Conservation (phyloP, 805 yeast genomes). For the Grigorovia jiainica region DNA sequence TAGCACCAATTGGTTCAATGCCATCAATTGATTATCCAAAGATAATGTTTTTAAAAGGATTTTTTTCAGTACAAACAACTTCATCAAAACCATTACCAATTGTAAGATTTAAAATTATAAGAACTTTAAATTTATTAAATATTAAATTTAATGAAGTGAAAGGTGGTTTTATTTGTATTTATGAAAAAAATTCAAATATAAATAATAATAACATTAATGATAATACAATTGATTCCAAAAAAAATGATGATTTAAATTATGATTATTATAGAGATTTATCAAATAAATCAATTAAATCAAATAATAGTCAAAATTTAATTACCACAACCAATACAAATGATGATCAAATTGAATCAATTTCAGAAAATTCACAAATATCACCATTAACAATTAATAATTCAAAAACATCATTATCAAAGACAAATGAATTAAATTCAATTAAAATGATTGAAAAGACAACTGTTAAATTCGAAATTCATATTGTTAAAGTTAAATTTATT, state of each 20-base stretch:
- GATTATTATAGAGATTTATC: too few species aligned
- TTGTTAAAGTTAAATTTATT: slow-evolving; percentile 85
- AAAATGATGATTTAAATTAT: not conserved
- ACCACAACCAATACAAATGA: not conserved
- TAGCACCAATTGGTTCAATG: slow-evolving; percentile 69
- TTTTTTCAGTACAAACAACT: slow-evolving; percentile 89
- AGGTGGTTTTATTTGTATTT: slow-evolving; percentile 82
- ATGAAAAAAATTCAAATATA: not conserved
- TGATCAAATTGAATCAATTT: not conserved
- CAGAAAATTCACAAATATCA: not conserved
- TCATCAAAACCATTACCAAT: slow-evolving; percentile 86
- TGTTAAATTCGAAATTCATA: slow-evolving; percentile 80
- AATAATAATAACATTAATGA: not conserved
- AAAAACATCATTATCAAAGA: not conserved
- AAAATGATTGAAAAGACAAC: slow-evolving; percentile 36
- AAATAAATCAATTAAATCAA: not conserved
- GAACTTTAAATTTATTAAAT: slow-evolving; percentile 61
- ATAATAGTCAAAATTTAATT: too few species aligned
- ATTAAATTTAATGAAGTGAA: slow-evolving; percentile 83
- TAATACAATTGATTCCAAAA: not conserved
- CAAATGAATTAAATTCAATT: not conserved
- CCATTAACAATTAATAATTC: not conserved
- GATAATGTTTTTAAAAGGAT: slow-evolving; percentile 83
- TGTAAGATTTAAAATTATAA: slow-evolving; percentile 73
- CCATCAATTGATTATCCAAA: slow-evolving; percentile 90